Conservation (phyloP, 306 rosid genomes). For the Pyrus bretschneideri region DNA sequence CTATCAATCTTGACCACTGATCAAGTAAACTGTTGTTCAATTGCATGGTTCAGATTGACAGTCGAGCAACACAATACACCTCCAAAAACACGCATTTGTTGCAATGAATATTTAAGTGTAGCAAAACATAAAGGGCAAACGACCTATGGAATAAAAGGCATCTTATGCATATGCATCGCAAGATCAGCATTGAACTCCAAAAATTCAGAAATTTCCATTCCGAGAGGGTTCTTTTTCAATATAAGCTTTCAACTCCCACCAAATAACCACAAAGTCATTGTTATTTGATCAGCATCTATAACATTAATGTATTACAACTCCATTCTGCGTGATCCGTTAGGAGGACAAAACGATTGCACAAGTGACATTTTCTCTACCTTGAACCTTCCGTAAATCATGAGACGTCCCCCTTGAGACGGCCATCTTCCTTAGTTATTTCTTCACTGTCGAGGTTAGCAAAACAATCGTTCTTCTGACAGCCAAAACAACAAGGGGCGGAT, state of each 20-base stretch:
- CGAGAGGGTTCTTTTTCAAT: not conserved
- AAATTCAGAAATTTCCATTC: not conserved
- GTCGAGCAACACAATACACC: not conserved
- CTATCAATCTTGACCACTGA: slow-evolving; percentile 2
- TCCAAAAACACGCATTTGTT: not conserved
- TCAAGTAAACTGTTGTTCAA: not conserved
- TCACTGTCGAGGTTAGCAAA: not conserved
- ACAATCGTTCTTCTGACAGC: not conserved
- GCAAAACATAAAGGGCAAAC: not conserved
- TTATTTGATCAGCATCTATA: not conserved
- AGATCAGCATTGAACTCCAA: not conserved
- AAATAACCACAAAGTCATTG: not conserved
- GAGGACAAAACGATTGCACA: not conserved
- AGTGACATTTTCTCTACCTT: not conserved
- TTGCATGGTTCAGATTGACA: not conserved
- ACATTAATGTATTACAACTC: not conserved
- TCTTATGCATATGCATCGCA: not conserved
- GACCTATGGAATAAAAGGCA: not conserved
- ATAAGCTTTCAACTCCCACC: not conserved
- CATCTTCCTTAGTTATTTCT: not conserved
- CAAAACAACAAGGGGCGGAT: not conserved
- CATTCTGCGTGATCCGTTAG: not conserved
- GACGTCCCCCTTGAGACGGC: slow-evolving; percentile 11
- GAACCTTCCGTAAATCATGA: not conserved
- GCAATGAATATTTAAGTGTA: not conserved